These are phyloP conservation scores for Aquilaria yunnanensis DNA, from an alignment of 345 rosid species.

Conservation along the genomic window DNA sequence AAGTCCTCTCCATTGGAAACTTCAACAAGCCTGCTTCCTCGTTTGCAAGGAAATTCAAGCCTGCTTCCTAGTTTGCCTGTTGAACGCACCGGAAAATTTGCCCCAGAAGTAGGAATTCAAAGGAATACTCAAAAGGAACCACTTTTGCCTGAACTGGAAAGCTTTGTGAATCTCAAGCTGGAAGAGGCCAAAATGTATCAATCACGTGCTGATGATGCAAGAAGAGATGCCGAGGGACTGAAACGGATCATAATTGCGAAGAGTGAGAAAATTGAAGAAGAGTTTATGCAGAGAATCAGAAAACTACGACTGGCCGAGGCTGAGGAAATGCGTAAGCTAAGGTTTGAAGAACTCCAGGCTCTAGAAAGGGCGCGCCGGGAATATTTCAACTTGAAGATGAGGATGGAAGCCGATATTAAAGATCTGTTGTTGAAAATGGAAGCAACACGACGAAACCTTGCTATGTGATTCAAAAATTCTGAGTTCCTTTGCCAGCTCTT, in stretches of 20 bases:
- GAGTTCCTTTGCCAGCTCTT: not conserved
- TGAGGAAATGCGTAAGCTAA: conserved; percentile 59
- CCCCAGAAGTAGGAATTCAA: conserved; percentile 34
- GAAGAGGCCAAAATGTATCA: conserved; percentile 95
- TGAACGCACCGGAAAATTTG: conserved; percentile 42
- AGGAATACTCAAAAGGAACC: conserved; percentile 46
- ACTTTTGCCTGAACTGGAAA: conserved; percentile 80
- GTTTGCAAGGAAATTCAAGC: conserved; percentile 39
- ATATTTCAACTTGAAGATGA: conserved; percentile 67
- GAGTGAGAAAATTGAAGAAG: conserved; percentile 75
- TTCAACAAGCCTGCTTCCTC: conserved; percentile 40
- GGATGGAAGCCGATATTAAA: conserved; percentile 92
- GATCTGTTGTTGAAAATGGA: conserved; percentile 82
- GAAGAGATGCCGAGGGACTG: conserved; percentile 84
- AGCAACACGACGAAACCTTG: conserved; percentile 59
- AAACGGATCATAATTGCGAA: conserved; percentile 68
- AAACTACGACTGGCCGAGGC: conserved; percentile 59
- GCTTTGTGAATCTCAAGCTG: conserved; percentile 75
- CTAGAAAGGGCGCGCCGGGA: conserved; percentile 75
- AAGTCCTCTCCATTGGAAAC: conserved; percentile 52
- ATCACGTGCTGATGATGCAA: conserved; percentile 81
- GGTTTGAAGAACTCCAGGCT: conserved; percentile 61
- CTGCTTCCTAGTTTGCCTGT: conserved; percentile 36
- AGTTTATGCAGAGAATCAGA: conserved; percentile 44
- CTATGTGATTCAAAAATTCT: conserved; percentile 28